A percentile compares a stretch with the other conserved stretches of the same genome.
phyloP scores from a whole-genome alignment of 768 basidiomycete species.

The Hysterangium stoloniferum region DNA sequence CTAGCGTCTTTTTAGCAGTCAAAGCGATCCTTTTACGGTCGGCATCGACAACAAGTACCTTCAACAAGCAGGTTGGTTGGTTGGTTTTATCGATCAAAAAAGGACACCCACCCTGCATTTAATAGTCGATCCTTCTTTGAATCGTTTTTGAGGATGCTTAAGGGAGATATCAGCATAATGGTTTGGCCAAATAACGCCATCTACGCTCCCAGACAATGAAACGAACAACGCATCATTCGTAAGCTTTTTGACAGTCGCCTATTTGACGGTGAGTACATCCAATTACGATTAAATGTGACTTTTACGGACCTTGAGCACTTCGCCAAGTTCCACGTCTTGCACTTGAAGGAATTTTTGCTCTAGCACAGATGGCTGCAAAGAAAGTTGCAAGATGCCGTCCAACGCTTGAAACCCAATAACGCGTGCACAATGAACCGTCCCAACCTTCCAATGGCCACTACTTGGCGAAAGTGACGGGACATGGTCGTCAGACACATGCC shows the following conservation, averaged over 20 bases:
- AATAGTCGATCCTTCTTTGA: conserved; percentile 73
- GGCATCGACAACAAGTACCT: conserved; percentile 80
- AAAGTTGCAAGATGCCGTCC: conserved; percentile 86
- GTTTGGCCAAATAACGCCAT: conserved; percentile 89
- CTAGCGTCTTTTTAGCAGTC: conserved; percentile 85
- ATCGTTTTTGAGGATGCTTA: conserved; percentile 87
- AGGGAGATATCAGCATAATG: conserved; percentile 94
- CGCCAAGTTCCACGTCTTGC: conserved; percentile 75
- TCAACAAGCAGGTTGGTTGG: background rate
- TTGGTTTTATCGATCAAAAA: too few relatives aligned
- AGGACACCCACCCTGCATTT: conserved; percentile 67
- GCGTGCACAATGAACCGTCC: conserved; percentile 74
- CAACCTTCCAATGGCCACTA: conserved; percentile 76
- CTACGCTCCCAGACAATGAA: conserved; percentile 77
- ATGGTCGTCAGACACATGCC: conserved; percentile 87
- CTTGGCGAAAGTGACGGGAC: conserved; percentile 61
- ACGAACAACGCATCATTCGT: conserved; percentile 79
- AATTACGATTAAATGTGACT: background rate
- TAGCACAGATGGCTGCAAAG: conserved; percentile 73
- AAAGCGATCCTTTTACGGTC: conserved; percentile 74
- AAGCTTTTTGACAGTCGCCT: conserved; percentile 71
- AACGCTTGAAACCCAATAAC: conserved; percentile 80
- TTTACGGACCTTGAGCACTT: conserved; percentile 61
- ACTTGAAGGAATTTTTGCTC: conserved; percentile 83
- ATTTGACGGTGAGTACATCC: background rate